Percentiles rank a stretch among this genome's conserved stretches.
phyloP scores from a whole-genome alignment of 73 alveolate species.

The Tetrahymena thermophila region DNA sequence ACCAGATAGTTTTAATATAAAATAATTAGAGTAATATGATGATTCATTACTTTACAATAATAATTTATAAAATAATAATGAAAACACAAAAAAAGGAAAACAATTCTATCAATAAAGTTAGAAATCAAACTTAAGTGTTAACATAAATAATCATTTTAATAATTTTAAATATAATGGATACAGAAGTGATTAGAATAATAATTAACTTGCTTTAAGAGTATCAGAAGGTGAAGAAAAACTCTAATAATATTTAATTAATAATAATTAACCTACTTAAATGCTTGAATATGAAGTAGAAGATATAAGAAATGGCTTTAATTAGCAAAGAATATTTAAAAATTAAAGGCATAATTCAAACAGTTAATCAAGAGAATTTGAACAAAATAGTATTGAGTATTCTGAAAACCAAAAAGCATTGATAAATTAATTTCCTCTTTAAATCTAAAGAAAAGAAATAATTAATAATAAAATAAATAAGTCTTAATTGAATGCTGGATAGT shows the following conservation, averaged over 20 bases:
- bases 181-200: background rate
- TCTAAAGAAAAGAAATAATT: background rate
- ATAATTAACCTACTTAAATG: background rate
- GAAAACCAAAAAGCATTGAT: background rate
- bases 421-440: background rate
- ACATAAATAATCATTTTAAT: background rate
- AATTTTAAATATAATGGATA: background rate
- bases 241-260: background rate
- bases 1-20: background rate
- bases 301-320: background rate
- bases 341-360: background rate
- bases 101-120: background rate
- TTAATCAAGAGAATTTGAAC: background rate
- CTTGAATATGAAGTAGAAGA: background rate
- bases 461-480: background rate
- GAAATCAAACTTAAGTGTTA: background rate
- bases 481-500: background rate
- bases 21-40: background rate
- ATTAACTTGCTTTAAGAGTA: background rate
- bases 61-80: background rate
- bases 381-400: background rate
- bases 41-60: background rate
- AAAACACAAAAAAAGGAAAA: background rate
- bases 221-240: background rate
- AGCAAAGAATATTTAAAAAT: background rate